Evolutionary conservation across 2,329 filamentous ascomycete species (phyloP), one percentile per base, ranked within the genome.

Genomic region (Coniochaeta sp.): DNA sequence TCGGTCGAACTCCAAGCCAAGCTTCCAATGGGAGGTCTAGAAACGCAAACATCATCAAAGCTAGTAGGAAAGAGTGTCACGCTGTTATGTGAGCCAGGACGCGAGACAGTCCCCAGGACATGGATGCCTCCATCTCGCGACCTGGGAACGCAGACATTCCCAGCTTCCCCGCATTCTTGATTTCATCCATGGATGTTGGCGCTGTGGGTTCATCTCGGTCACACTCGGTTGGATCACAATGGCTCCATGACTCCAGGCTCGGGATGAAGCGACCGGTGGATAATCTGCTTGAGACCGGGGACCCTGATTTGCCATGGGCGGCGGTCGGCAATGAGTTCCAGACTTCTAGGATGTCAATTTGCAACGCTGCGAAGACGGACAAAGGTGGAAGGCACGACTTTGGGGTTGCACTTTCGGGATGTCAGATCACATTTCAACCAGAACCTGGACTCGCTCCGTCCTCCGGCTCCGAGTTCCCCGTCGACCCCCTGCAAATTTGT

Each of bases 401-500:
- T 47, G 26, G 26, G 42, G 42, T 24, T 47, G 42, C 19, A 47
- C 10, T 24, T 7, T 22, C 42, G 10, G 42, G 19, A 26, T 12
- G 42, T n/a, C 38, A n/a, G 42, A 36, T 36, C 12, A 36, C 34
- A 36, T 36, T 12, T 7, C n/a, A n/a, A n/a, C n/a, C 9, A 36
- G 34, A 36, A 36, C 34, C 34, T 36, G 34, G 10, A 47, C 42
- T 9, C 6, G 16, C 16, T 30, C 34, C 22, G 17, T 10, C 22
- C 8, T 42, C 19, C 57, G 60, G 60, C 60, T 57, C 60, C 63
- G 63, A 55, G 59, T 59, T 63, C 64, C 64, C 64, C 64, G 63
- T 22, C 32, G 44, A 55, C 38, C 57, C n/a, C 17, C 12, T 52
- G 47, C 24, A 8, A 17, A n/a, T 1, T 12, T 36, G 34, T 14